These are phyloP conservation scores for Plectranthus barbatus DNA, from an alignment of 257 asterid genomes.

Conservation along the genomic window DNA sequence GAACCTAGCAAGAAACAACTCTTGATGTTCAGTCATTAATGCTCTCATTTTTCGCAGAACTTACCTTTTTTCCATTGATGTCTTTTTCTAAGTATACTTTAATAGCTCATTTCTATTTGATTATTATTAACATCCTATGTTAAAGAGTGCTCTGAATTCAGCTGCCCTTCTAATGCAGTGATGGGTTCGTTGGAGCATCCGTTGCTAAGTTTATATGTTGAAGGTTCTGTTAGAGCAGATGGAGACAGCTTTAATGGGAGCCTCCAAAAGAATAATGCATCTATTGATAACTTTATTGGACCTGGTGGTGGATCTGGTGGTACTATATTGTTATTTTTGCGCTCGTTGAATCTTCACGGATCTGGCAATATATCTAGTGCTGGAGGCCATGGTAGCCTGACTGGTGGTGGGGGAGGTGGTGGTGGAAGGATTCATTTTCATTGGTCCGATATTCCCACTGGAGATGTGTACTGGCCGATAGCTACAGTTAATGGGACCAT, in stretches of 20 bases:
- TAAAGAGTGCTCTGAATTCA: slow-evolving; percentile 5
- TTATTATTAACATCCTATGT: not conserved
- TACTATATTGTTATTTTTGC: slow-evolving; percentile 73
- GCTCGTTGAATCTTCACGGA: slow-evolving; percentile 39
- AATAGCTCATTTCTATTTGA: not conserved
- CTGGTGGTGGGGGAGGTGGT: slow-evolving; percentile 92
- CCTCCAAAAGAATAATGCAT: slow-evolving; percentile 22
- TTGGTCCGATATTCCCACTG: slow-evolving; percentile 90
- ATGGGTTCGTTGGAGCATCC: slow-evolving; percentile 93
- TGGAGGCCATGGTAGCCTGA: slow-evolving; percentile 75
- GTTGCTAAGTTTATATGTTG: slow-evolving; percentile 42
- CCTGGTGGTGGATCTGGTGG: slow-evolving; percentile 99
- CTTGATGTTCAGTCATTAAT: not conserved
- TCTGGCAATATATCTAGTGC: slow-evolving; percentile 67
- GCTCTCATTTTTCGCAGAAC: not conserved
- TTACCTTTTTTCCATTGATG: not conserved
- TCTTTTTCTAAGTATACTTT: not conserved
- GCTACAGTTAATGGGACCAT: slow-evolving; percentile 84
- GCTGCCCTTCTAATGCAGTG: slow-evolving; percentile 47
- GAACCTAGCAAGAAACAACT: not conserved
- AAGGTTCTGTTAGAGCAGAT: slow-evolving; percentile 79
- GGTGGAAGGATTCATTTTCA: slow-evolving; percentile 98
- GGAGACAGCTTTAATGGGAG: slow-evolving; percentile 50
- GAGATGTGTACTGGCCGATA: slow-evolving; percentile 87
- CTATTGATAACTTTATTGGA: slow-evolving; percentile 25